Conservation (phyloP, 768 basidiomycete genomes). For the Tylopilus subfusipes region DNA sequence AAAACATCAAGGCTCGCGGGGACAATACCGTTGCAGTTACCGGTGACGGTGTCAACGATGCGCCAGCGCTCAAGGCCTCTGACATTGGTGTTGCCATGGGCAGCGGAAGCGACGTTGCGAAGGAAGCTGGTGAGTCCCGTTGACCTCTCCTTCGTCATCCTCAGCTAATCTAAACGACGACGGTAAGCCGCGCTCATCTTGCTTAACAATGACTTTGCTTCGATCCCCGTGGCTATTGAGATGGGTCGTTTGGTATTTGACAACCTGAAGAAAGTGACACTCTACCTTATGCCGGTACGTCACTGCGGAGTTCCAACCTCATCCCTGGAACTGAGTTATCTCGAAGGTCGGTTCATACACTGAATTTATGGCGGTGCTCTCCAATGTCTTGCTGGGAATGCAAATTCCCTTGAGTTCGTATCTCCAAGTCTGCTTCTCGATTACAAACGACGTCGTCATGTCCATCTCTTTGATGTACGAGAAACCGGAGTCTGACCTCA, state of each 20-base stretch:
- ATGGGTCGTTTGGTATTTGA: conserved; percentile 59
- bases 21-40: conserved; percentile 50
- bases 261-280: conserved; percentile 51
- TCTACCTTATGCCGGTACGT: conserved; percentile 44
- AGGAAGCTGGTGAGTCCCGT: conserved; percentile 46
- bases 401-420: conserved; percentile 55
- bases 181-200: conserved; percentile 43
- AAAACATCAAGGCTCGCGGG: conserved; percentile 46
- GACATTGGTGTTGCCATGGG: conserved; percentile 57
- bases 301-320: background rate
- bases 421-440: conserved; percentile 55
- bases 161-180: background rate
- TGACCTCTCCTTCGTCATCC: background rate
- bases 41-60: conserved; percentile 58
- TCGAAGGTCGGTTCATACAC: conserved; percentile 52
- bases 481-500: conserved; percentile 48
- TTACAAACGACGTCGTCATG: conserved; percentile 50
- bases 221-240: conserved; percentile 55
- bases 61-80: conserved; percentile 47
- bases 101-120: conserved; percentile 47
- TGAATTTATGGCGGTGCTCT: conserved; percentile 53
- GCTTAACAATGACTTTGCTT: conserved; percentile 56
- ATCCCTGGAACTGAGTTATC: background rate
- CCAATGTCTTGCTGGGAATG: conserved; percentile 57
- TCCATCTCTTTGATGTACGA: conserved; percentile 51